Conservation (phyloP, 2,329 filamentous ascomycete genomes). For the Fusarium foetens region DNA sequence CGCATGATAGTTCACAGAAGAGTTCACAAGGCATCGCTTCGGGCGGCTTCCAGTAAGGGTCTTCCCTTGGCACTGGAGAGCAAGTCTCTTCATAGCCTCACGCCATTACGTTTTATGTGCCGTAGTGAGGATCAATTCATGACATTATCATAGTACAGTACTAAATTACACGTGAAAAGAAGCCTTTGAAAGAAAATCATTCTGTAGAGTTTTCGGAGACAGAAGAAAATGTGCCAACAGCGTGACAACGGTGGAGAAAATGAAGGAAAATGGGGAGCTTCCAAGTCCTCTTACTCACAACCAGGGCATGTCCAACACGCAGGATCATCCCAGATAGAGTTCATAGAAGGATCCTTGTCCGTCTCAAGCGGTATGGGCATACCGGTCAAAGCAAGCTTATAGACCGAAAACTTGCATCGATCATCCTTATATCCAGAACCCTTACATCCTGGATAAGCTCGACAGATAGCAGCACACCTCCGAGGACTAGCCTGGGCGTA, state of each 20-base stretch:
- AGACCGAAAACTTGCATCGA: background rate
- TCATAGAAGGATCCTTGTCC: background rate
- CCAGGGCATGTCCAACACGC: slow-evolving; percentile 11
- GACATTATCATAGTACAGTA: background rate
- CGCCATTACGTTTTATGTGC: accelerated
- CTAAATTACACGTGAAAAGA: background rate
- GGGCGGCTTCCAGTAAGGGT: accelerated
- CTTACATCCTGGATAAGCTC: background rate
- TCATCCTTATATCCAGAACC: slow-evolving; percentile 14
- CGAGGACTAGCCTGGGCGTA: background rate
- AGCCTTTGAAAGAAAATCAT: background rate
- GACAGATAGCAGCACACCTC: slow-evolving; percentile 13
- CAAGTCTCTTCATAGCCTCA: accelerated
- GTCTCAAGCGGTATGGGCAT: background rate
- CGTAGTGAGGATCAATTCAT: background rate
- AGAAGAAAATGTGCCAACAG: background rate
- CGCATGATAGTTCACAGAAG: accelerated
- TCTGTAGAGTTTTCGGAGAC: background rate
- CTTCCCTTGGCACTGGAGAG: background rate
- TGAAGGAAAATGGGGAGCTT: accelerated
- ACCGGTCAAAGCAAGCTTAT: background rate
- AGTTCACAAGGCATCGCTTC: accelerated
- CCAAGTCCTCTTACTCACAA: background rate
- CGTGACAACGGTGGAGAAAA: accelerated
- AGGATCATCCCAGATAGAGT: slow-evolving; percentile 11